Evolutionary conservation across 2,329 filamentous ascomycete species (phyloP).

Genomic region (Ascochyta fabae): DNA sequence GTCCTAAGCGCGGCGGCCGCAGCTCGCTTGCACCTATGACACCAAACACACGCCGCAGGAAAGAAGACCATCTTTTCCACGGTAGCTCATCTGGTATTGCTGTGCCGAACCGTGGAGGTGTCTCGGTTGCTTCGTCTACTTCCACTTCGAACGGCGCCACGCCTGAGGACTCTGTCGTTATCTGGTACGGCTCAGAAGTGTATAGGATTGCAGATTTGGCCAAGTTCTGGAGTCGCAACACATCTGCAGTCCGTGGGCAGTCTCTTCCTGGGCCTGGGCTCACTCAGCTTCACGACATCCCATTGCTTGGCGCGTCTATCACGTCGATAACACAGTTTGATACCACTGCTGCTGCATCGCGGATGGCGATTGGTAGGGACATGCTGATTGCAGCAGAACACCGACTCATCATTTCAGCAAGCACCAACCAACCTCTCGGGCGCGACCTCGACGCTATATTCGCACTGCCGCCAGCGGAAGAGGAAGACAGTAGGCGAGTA

Average conservation of each 20-base stretch:
- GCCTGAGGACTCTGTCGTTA: slow-evolving; percentile 53
- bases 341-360: slow-evolving; percentile 47
- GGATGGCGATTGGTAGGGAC: slow-evolving; percentile 54
- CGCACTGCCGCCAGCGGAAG: slow-evolving; percentile 37
- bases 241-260: slow-evolving; percentile 38
- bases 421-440: slow-evolving; percentile 39
- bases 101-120: slow-evolving; percentile 50
- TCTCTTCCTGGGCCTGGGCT: slow-evolving; percentile 52
- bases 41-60: slow-evolving; percentile 57
- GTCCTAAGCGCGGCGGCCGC: slow-evolving; percentile 43
- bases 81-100: slow-evolving; percentile 44
- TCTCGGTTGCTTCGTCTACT: slow-evolving; percentile 48
- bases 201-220: slow-evolving; percentile 55
- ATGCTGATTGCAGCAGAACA: slow-evolving; percentile 54
- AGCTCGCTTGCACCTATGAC: slow-evolving; percentile 57
- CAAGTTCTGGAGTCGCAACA: slow-evolving; percentile 54
- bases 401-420: slow-evolving; percentile 52
- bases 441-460: slow-evolving; percentile 39
- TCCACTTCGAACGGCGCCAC: slow-evolving; percentile 37
- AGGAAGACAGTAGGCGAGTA: slow-evolving; percentile 35
- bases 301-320: slow-evolving; percentile 52
- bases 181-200: slow-evolving; percentile 55
- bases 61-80: slow-evolving; percentile 54
- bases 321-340: slow-evolving; percentile 54
- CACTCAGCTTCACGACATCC: slow-evolving; percentile 50